phyloP scores from a whole-genome alignment of 2,329 filamentous ascomycete species.

The Ophiostoma australiae region DNA sequence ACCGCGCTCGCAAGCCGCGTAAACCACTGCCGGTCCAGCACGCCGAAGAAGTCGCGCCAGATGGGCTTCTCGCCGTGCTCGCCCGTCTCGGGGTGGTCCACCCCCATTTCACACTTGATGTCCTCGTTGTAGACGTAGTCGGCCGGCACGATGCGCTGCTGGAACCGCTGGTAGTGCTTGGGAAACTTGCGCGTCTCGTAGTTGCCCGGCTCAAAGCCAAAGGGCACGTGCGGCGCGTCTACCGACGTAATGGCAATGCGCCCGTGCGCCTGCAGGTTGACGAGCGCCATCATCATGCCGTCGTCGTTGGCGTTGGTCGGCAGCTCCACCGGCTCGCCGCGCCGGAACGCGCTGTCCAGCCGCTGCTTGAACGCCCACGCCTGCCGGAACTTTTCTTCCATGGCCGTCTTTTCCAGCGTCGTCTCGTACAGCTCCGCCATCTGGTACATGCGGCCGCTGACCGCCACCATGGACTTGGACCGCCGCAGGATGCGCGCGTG shows the following conservation, averaged over 20 bases:
- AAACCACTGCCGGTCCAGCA: constrained; percentile 57
- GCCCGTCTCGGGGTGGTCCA: constrained; percentile 29
- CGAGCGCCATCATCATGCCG: constrained; percentile 60
- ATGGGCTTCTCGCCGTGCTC: constrained; percentile 55
- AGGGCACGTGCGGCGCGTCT: constrained; percentile 58
- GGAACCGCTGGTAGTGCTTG: constrained; percentile 60
- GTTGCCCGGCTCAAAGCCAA: constrained; percentile 65
- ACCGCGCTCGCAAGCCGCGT: constrained; percentile 58
- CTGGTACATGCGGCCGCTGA: constrained; percentile 57
- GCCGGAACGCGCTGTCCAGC: constrained; percentile 53
- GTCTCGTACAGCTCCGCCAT: constrained; percentile 56
- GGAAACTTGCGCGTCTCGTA: constrained; percentile 67
- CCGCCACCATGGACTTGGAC: constrained; percentile 53
- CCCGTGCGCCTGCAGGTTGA: constrained; percentile 59
- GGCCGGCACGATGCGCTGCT: constrained; percentile 52
- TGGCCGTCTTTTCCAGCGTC: constrained; percentile 52
- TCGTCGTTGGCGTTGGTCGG: constrained; percentile 55
- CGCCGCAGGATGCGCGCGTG: constrained; percentile 53
- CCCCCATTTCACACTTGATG: constrained; percentile 15
- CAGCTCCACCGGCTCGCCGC: constrained; percentile 39
- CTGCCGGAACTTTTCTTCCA: constrained; percentile 51
- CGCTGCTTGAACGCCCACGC: constrained; percentile 56
- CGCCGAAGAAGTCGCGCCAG: constrained; percentile 66
- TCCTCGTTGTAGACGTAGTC: constrained; percentile 47
- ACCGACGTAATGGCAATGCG: constrained; percentile 50